These are phyloP conservation scores for Prunus armeniaca DNA, from an alignment of 306 rosid genomes.

Conservation along the genomic window DNA sequence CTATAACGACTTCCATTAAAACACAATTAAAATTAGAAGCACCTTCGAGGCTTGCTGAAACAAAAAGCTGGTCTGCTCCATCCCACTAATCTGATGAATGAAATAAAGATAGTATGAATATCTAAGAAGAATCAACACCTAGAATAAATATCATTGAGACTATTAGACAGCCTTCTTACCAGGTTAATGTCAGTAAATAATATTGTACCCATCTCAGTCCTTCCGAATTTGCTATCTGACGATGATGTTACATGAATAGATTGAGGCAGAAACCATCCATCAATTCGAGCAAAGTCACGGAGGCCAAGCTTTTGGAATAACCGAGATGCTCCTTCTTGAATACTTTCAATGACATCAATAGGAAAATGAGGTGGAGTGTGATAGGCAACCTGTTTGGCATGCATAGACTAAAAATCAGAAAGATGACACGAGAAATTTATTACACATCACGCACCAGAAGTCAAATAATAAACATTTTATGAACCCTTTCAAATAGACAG, in stretches of 20 bases:
- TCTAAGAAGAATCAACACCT: conserved; percentile 13
- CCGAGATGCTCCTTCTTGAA: conserved; percentile 80
- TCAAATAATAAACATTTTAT: conserved; percentile 10
- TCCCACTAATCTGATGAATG: conserved; percentile 82
- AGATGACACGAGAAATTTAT: not conserved
- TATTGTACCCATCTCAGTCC: conserved; percentile 64
- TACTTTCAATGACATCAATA: conserved; percentile 62
- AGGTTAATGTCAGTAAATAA: conserved; percentile 86
- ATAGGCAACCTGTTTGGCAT: conserved; percentile 71
- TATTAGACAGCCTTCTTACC: conserved; percentile 50
- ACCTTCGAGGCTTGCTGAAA: conserved; percentile 99
- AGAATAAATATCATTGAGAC: conserved; percentile 15
- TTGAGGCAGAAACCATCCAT: conserved; percentile 92
- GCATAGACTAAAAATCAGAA: conserved; percentile 28
- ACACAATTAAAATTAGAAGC: conserved; percentile 20
- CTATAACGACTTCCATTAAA: not conserved
- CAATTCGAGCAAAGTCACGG: conserved; percentile 89
- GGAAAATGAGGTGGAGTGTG: conserved; percentile 95
- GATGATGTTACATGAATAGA: conserved; percentile 38
- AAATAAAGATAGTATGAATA: conserved; percentile 20
- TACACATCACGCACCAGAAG: not conserved
- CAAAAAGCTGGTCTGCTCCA: conserved; percentile 97
- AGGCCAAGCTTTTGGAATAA: conserved; percentile 65
- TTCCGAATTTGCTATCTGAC: conserved; percentile 56
- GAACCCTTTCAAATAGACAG: not conserved